Conservation (phyloP, 805 yeast genomes). For the Maudiozyma serrabonitensis region DNA sequence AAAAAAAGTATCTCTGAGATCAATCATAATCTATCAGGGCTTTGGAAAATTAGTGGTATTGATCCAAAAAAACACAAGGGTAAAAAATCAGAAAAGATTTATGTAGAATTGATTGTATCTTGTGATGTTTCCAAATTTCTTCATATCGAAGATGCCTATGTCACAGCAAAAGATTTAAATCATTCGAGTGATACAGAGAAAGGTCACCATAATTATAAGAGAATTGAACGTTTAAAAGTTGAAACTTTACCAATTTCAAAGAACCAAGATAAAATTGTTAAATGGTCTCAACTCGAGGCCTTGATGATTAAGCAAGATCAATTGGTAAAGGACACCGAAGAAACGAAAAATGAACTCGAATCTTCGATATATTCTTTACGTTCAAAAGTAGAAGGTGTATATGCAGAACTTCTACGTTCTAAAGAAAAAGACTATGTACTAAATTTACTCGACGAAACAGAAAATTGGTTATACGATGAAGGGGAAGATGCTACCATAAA, state of each 20-base stretch:
- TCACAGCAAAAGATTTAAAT: slow-evolving; percentile 58
- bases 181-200: not conserved
- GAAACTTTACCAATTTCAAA: slow-evolving; percentile 52
- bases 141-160: slow-evolving; percentile 86
- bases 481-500: slow-evolving; percentile 93
- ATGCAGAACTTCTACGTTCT: slow-evolving; percentile 76
- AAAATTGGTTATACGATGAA: slow-evolving; percentile 65
- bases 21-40: slow-evolving; percentile 38
- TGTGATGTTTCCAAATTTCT: slow-evolving; percentile 93
- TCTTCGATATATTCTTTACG: slow-evolving; percentile 96
- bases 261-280: slow-evolving; percentile 44
- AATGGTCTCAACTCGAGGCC: slow-evolving; percentile 68
- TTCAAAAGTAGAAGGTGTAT: slow-evolving; percentile 88
- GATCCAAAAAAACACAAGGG: slow-evolving; percentile 9
- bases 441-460: slow-evolving; percentile 69
- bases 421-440: slow-evolving; percentile 76
- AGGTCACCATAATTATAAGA: not conserved
- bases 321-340: slow-evolving; percentile 96
- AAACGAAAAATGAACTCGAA: slow-evolving; percentile 89
- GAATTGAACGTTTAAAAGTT: slow-evolving; percentile 28
- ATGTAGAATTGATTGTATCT: slow-evolving; percentile 51
- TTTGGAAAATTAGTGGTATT: slow-evolving; percentile 82
- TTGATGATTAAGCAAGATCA: slow-evolving; percentile 81
- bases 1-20: not conserved
- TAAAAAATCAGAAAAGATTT: not conserved